Conservation (phyloP, 2,329 filamentous ascomycete genomes). For the Aspergillus ochraceoroseus region DNA sequence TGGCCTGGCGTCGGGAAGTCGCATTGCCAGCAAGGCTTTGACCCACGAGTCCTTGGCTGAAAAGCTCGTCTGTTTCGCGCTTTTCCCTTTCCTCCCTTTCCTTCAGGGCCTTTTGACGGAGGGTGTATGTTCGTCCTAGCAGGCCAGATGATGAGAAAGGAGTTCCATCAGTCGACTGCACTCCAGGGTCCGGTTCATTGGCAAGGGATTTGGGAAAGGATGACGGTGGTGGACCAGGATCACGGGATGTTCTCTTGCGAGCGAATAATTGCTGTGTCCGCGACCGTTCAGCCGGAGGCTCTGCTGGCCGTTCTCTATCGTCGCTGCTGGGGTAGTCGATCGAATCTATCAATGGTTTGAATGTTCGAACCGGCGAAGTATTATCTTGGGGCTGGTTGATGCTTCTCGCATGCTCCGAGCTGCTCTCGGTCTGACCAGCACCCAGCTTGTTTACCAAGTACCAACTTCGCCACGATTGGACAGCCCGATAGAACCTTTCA, state of each 20-base stretch:
- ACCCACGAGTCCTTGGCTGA: too few species aligned
- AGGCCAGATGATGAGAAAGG: conserved; percentile 38
- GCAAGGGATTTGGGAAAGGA: conserved; percentile 28
- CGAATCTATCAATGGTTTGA: conserved; percentile 61
- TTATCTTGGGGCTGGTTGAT: conserved; percentile 18
- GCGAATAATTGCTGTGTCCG: conserved; percentile 23
- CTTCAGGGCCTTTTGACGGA: conserved; percentile 39
- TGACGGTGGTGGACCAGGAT: conserved; percentile 29
- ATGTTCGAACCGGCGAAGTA: conserved; percentile 37
- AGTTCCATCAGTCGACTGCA: conserved; percentile 24
- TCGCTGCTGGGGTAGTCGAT: conserved; percentile 45
- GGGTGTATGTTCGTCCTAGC: conserved; percentile 39
- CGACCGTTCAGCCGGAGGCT: conserved; percentile 14
- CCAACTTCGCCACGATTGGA: conserved; percentile 87
- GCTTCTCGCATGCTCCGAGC: conserved; percentile 5
- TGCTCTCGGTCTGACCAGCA: conserved; percentile 44
- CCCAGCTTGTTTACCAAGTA: conserved; percentile 73
- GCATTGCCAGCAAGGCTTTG: conserved; percentile 51
- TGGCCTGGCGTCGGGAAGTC: conserved; percentile 39
- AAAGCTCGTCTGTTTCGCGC: conserved; percentile 42
- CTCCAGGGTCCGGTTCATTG: conserved; percentile 23
- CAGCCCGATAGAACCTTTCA: conserved; percentile 61
- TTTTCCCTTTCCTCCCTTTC: conserved; percentile 38
- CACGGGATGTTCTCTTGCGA: conserved; percentile 29
- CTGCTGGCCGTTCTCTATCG: conserved; percentile 25